phyloP scores from a whole-genome alignment of 2,329 filamentous ascomycete species.

The Lasiodiplodia gonubiensis region DNA sequence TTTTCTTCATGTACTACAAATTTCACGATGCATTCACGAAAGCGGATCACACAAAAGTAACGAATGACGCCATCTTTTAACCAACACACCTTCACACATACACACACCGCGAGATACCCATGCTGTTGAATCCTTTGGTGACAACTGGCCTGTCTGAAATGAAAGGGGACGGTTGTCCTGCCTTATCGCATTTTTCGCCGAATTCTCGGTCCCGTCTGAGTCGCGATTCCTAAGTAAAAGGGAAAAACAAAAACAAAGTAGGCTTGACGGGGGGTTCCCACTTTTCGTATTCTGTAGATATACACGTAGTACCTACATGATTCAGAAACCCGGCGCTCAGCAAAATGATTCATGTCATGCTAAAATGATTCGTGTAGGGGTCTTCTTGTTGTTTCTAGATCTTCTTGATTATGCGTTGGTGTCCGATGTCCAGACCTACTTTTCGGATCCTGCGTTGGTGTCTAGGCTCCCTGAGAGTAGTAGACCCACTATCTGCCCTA shows the following conservation, averaged over 20 bases:
- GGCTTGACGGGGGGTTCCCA: background rate
- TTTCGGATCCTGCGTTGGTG: too few species aligned
- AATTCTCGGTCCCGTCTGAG: background rate
- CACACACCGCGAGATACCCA: background rate
- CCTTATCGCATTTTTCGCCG: background rate
- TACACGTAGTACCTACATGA: background rate
- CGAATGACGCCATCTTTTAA: background rate
- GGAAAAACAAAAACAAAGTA: background rate
- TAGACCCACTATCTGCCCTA: too few species aligned
- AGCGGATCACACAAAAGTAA: conserved; percentile 4
- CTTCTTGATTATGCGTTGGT: background rate
- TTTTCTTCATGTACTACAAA: background rate
- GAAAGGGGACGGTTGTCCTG: conserved; percentile 1
- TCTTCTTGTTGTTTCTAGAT: background rate
- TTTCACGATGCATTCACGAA: background rate
- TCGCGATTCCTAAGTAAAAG: background rate
- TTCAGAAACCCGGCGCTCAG: background rate
- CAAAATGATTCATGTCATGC: background rate
- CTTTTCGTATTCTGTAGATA: background rate
- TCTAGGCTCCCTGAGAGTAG: too few species aligned
- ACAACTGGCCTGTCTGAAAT: background rate
- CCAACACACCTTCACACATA: background rate
- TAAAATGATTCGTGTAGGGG: background rate
- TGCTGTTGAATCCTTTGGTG: background rate
- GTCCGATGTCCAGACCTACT: too few species aligned